Conservation (phyloP, 257 asterid species). For the Ajuga chamaepitys region DNA sequence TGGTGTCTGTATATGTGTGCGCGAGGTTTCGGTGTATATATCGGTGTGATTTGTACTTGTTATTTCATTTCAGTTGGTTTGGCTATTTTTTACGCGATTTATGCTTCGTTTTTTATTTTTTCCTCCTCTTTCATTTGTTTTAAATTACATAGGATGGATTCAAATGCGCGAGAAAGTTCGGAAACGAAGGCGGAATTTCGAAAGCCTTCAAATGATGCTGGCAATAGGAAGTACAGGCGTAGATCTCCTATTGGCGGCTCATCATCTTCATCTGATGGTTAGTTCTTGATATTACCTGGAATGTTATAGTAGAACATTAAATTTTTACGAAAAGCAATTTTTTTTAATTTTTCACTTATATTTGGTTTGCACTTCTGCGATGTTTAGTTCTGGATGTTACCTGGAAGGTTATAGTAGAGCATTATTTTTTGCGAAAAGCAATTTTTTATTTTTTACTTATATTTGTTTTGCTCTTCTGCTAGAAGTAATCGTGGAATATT, state of each 20-base stretch:
- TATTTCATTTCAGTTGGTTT: not conserved
- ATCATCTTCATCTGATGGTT: conserved; percentile 63
- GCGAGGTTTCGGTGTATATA: not conserved
- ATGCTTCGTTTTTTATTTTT: too few species aligned
- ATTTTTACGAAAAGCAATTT: not conserved
- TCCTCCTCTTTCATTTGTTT: conserved; percentile 13
- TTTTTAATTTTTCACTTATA: not conserved
- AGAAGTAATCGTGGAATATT: not conserved
- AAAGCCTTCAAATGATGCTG: conserved; percentile 68
- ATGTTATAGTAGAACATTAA: not conserved
- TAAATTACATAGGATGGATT: conserved; percentile 37
- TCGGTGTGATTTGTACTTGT: not conserved
- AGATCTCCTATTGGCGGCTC: conserved; percentile 68
- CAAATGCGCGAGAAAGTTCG: conserved; percentile 31
- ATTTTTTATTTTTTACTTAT: not conserved
- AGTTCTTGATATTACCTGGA: conserved; percentile 14
- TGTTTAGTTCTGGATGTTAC: conserved; percentile 35
- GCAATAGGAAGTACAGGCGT: conserved; percentile 76
- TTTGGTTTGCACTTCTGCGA: conserved; percentile 12
- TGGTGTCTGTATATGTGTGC: not conserved
- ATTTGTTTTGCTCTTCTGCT: not conserved
- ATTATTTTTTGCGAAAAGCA: not conserved
- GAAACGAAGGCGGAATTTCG: conserved; percentile 62
- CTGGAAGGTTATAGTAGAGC: not conserved
- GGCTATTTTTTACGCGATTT: not conserved